phyloP scores from a whole-genome alignment of 768 basidiomycete species.

The Termitomyces sp. region DNA sequence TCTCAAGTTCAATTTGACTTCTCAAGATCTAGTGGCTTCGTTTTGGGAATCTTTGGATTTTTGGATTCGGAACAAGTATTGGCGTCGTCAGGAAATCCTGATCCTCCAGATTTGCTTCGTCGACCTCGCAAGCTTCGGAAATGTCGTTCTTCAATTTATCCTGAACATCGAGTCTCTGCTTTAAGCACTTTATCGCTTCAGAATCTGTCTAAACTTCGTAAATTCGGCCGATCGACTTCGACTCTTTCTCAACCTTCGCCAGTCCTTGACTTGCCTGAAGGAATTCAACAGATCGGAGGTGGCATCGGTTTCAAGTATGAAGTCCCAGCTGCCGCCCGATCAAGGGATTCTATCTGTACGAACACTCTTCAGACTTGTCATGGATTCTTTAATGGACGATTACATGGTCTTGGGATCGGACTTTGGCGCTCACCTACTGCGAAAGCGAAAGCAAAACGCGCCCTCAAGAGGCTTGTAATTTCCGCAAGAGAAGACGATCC shows the following conservation, averaged over 20 bases:
- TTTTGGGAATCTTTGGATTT: slow-evolving; percentile 48
- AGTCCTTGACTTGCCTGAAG: slow-evolving; percentile 36
- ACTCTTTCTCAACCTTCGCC: slow-evolving; percentile 15
- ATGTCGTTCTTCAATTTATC: slow-evolving; percentile 31
- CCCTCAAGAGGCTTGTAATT: slow-evolving; percentile 6
- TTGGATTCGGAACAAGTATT: slow-evolving; percentile 24
- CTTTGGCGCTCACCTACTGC: slow-evolving; percentile 12
- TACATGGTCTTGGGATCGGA: slow-evolving; percentile 14
- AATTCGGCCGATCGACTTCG: slow-evolving; percentile 30
- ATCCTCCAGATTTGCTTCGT: slow-evolving; percentile 14
- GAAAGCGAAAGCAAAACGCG: slow-evolving; percentile 13
- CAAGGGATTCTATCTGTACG: slow-evolving; percentile 21
- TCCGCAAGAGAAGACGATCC: background rate
- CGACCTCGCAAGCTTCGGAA: slow-evolving; percentile 37
- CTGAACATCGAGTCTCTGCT: slow-evolving; percentile 24
- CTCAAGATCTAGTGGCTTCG: slow-evolving; percentile 26
- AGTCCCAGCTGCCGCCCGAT: slow-evolving; percentile 20
- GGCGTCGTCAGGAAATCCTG: slow-evolving; percentile 14
- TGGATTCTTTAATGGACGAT: slow-evolving; percentile 5
- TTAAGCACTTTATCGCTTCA: slow-evolving; percentile 31
- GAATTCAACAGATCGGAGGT: slow-evolving; percentile 44
- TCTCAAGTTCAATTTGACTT: slow-evolving; percentile 15
- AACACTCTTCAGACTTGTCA: slow-evolving; percentile 17
- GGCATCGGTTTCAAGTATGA: slow-evolving; percentile 50
- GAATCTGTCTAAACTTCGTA: slow-evolving; percentile 36